Evolutionary conservation across 768 basidiomycete genomes (phyloP).

Genomic region (Lentinula lateritia): DNA sequence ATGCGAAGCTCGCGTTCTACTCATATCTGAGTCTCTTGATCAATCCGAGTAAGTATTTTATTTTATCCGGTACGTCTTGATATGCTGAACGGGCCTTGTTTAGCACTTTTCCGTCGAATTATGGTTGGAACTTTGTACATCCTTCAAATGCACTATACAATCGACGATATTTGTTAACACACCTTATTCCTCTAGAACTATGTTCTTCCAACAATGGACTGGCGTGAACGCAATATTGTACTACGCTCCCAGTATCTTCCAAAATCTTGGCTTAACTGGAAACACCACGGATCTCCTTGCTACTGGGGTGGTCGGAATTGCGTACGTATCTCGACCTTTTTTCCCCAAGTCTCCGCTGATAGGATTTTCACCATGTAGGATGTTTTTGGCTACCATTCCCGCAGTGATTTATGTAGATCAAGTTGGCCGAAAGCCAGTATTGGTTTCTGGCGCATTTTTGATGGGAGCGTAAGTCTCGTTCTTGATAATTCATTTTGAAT

Average conservation of each 20-base stretch:
- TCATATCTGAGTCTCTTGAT: constrained; percentile 59
- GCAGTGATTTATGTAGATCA: constrained; percentile 81
- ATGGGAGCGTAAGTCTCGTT: constrained; percentile 49
- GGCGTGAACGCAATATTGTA: constrained; percentile 75
- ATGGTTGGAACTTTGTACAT: constrained; percentile 52
- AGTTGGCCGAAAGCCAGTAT: constrained; percentile 66
- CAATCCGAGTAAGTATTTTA: constrained; percentile 31
- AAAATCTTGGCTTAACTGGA: constrained; percentile 51
- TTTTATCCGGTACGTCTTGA: background rate
- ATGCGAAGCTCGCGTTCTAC: constrained; percentile 55
- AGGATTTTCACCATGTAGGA: constrained; percentile 14
- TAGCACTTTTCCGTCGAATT: constrained; percentile 58
- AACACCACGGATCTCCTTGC: constrained; percentile 50
- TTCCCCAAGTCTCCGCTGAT: background rate
- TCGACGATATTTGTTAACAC: background rate
- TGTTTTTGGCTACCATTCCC: constrained; percentile 75
- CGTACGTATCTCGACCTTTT: constrained; percentile 26
- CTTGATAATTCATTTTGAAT: background rate
- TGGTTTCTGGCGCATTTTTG: constrained; percentile 67
- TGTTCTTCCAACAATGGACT: constrained; percentile 86
- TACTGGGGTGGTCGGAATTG: constrained; percentile 74
- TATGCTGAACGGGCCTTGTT: background rate
- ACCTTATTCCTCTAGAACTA: constrained; percentile 32
- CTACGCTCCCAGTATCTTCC: constrained; percentile 69
- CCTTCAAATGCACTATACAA: background rate